Evolutionary conservation across 2,329 filamentous ascomycete species (phyloP).

Genomic region (Penicillium brevicompactum): DNA sequence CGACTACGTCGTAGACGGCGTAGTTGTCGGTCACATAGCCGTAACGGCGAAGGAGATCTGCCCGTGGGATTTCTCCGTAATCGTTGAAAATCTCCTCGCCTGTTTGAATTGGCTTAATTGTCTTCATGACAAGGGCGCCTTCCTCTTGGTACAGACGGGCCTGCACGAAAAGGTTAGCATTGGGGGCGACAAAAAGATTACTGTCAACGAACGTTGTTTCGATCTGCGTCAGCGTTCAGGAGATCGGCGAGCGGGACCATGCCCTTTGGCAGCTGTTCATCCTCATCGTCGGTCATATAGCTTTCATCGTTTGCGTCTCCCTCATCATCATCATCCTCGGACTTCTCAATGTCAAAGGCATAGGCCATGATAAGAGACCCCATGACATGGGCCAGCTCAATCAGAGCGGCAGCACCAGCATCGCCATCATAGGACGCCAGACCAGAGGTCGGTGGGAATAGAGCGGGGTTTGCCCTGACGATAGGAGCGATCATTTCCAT

Average conservation of each 20-base stretch:
- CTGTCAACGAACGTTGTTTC: slow-evolving; percentile 67
- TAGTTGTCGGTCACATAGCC: slow-evolving; percentile 85
- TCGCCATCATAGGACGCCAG: slow-evolving; percentile 46
- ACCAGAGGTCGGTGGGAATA: slow-evolving; percentile 44
- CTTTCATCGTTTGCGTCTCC: slow-evolving; percentile 51
- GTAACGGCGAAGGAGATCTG: slow-evolving; percentile 80
- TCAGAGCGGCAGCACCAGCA: slow-evolving; percentile 49
- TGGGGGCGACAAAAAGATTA: neutral
- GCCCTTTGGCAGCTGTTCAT: slow-evolving; percentile 69
- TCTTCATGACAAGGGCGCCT: slow-evolving; percentile 67
- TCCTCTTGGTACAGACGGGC: slow-evolving; percentile 64
- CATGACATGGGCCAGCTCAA: slow-evolving; percentile 72
- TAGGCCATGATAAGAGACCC: slow-evolving; percentile 91
- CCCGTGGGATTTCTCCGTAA: slow-evolving; percentile 80
- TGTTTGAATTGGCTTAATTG: slow-evolving; percentile 66
- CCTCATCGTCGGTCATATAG: slow-evolving; percentile 63
- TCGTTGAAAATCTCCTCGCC: slow-evolving; percentile 85
- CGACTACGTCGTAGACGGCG: slow-evolving; percentile 77
- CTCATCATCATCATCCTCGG: slow-evolving; percentile 61
- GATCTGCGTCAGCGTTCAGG: slow-evolving; percentile 80
- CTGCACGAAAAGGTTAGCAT: slow-evolving; percentile 29
- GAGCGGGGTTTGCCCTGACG: slow-evolving; percentile 41
- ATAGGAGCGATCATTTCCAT: slow-evolving; percentile 58
- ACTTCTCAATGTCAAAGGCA: slow-evolving; percentile 75
- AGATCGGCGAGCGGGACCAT: slow-evolving; percentile 93